These are phyloP conservation scores for Lanzia echinophila DNA, from an alignment of 2,329 filamentous ascomycete genomes.

Conservation along the genomic window DNA sequence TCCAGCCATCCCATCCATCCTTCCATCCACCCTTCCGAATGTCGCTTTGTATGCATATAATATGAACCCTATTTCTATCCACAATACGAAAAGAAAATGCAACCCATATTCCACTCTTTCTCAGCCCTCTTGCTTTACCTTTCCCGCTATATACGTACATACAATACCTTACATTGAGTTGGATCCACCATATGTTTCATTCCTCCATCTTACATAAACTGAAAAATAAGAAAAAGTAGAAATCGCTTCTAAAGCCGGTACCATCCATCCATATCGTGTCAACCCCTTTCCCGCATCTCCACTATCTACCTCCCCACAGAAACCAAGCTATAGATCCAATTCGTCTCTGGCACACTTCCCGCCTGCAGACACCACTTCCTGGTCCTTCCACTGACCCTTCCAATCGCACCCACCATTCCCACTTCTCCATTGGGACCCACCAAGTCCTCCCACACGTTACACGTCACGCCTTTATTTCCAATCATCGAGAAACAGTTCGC, in stretches of 20 bases:
- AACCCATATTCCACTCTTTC: not conserved
- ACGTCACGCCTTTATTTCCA: conserved; percentile 21
- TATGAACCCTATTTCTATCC: no score
- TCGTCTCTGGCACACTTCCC: conserved; percentile 19
- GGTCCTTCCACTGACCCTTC: conserved; percentile 23
- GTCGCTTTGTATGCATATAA: no score
- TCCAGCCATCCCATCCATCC: no score
- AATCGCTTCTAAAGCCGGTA: not conserved
- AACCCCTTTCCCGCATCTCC: no score
- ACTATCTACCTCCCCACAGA: conserved; percentile 6
- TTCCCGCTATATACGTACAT: not conserved
- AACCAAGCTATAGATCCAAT: conserved; percentile 25
- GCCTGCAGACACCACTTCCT: conserved; percentile 26
- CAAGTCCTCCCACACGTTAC: conserved; percentile 27
- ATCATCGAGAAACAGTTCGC: conserved; percentile 21
- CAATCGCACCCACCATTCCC: conserved; percentile 19
- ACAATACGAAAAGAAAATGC: not conserved
- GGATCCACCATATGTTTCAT: no score
- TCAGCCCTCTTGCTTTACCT: not conserved
- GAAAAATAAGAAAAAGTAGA: not conserved
- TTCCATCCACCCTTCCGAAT: no score
- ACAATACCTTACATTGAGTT: not conserved
- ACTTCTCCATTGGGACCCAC: conserved; percentile 23
- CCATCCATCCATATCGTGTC: no score
- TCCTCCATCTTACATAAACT: not conserved